phyloP scores from a whole-genome alignment of 139 green algal genomes.

The Chlorella ohadii region DNA sequence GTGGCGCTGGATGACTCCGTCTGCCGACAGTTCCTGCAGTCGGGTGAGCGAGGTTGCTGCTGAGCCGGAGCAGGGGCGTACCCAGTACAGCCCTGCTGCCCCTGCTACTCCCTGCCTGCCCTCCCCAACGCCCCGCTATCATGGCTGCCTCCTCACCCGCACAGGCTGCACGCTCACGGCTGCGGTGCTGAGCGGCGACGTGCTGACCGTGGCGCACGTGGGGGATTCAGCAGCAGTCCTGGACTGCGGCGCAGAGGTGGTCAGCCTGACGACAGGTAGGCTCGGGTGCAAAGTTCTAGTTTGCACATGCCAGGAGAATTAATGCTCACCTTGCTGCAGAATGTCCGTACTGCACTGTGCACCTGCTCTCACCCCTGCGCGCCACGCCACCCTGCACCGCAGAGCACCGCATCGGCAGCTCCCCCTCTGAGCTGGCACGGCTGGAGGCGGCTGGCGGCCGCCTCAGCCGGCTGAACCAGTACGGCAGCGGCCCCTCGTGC shows the following conservation, averaged over 20 bases:
- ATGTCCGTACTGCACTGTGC: too few relatives aligned
- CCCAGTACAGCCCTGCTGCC: neutral
- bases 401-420: slow-evolving; percentile 59
- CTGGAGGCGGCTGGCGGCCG: slow-evolving; percentile 43
- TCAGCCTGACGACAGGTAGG: slow-evolving; percentile 37
- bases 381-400: neutral
- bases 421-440: slow-evolving; percentile 41
- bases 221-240: slow-evolving; percentile 87
- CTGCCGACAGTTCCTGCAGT: neutral
- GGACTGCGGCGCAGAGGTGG: slow-evolving; percentile 66
- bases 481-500: slow-evolving; percentile 36
- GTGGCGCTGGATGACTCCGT: neutral
- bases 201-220: slow-evolving; percentile 83
- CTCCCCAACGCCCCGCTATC: neutral
- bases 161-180: slow-evolving; percentile 24
- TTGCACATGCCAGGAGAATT: too few relatives aligned
- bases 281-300: too few relatives aligned
- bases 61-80: too few relatives aligned
- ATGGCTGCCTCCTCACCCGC: too few relatives aligned
- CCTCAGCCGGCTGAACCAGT: slow-evolving; percentile 44
- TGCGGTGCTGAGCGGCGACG: neutral
- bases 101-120: neutral
- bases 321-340: too few relatives aligned
- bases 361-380: too few relatives aligned
- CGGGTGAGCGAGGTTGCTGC: neutral